Evolutionary conservation across 768 basidiomycete species (phyloP), one percentile per base, ranked within the genome.

Genomic region (Tephrocybe sp.): DNA sequence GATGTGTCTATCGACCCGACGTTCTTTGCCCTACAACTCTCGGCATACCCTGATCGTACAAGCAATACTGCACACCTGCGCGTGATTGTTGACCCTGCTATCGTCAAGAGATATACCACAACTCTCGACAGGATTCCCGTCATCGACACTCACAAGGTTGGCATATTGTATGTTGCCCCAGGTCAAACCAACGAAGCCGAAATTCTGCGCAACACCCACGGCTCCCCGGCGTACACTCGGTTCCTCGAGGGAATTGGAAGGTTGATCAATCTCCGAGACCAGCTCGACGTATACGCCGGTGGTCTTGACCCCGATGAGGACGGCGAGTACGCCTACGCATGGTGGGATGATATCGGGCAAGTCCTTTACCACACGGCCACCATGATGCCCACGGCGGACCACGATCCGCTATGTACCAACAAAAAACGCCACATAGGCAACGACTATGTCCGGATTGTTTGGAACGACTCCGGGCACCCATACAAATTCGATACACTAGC

Each of bases 261-360:
- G 42, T 75, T 98, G 50, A 91, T 98, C 65, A 84, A 89, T 57
- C 74, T 98, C 17, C 85, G 92, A 15, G 93, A 91, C 9, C 93
- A 96, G 66, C 78, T 88, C 9, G 94, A 96, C 63, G 85, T 98
- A 15, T 97, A 95, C 66, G 89, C 90, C 2, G 97, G 95, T 7
- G 92, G 93, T 3, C 77, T 98, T 21, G 88, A 93, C 62, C 84
- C 92, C 7, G 90, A 93, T 54, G 83, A 89, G 61, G 94, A 99
- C 62, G 97, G 97, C 12, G 90, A 94, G 68, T 97, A 95, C 63
- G 92, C 96, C 0, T 98, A 98, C 64, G 93, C 95, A 0, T 99
- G 96, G 95, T 97, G 95, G 92, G 94, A 98, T 66, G 94, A 98
- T 62, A 94, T 98, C 44, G 85, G 89, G 3, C 95, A 98, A 65